Base-by-base conservation (phyloP, 768 basidiomycete genomes). In the Candolleomyces eurysporus region DNA sequence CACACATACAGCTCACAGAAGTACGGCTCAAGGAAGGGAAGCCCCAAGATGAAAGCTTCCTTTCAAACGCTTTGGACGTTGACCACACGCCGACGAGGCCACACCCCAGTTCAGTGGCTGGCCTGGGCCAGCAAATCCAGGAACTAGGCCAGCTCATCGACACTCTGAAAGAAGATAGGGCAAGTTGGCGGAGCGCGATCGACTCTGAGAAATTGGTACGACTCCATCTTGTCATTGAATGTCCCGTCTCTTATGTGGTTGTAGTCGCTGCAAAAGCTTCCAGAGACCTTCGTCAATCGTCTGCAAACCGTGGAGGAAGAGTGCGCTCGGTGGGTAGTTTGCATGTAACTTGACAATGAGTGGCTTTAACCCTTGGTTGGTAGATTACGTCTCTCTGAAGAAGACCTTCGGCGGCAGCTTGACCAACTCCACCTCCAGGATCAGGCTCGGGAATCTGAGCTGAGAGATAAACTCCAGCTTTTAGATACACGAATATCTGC, bases 111-210 rank as follows among this genome's bases (percentile, higher is more conserved):
- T 43, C 51, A n/a, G 48, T 66, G 7, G 60, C 45, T 5, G 60
- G 58, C 13, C 68, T 82, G 17, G 73, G 78, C 50, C 65, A 67
- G 31, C 75, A 80, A 46, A 73, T 83, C 50, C 68, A 64, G 9
- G 65, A 64, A 0, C 67, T 82, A 51, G 71, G 72, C 5, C 53
- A 69, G 11, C 72, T 73, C 48, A 68, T 79, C 26, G 75, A 79
- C 14, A 69, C 68, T 2, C 76, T 82, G 39, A 70, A 67, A 40
- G 61, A 70, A 13, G 82, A 83, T 60, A 69, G 78, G 46, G 66
- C 70, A 11, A 48, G 40, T 4, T 46, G 59, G 52, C 26, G 30
- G n/a, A 48, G 22, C 5, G 49, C 61, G 22, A 49, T 63, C 52
- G 59, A 56, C 21, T 14, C 14, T 17, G 54, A 56, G 40, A 56